Base-by-base conservation (phyloP, 169 alveolate genomes). In the Plasmodium gonderi region DNA sequence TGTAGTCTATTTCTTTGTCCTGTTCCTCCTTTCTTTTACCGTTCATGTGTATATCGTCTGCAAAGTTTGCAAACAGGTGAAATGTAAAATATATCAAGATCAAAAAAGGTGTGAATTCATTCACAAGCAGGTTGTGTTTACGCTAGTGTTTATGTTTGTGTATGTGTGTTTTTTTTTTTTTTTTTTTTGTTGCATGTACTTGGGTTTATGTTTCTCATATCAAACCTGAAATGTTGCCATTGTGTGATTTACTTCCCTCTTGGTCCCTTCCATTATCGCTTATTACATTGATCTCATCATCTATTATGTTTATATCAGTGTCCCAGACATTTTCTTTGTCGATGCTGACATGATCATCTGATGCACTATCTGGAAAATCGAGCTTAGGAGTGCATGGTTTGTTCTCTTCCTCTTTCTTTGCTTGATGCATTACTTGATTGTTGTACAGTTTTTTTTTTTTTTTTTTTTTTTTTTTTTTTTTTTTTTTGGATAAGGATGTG, bases 281-380 rank as follows among this genome's bases (percentile, higher is more conserved):
- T 47, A 83, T 69, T 31, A 69, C 20, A 72, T 38, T 29, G 75
- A 82, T n/a, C 3, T 83, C 92, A 49, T 83, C 92, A 23, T 83
- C 92, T 44, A 51, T 54, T 11, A 83, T 83, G 29, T 69, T 69
- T 47, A 83, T 47, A 23, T 83, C 85, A 5, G 82, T 6, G 7
- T 44, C 92, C 92, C 92, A 83, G 11, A 83, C 79, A 69, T 83
- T 83, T 69, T 72, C 92, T 60, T 83, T 36, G 26, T 72, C 83
- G 33, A 69, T 23, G 60, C 75, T 83, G 17, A 83, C 11, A 7
- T 44, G 78, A 29, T 83, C 83, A 17, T 83, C 92, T 23, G 82
- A 83, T 45, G 38, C 74, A 40, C 77, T 49, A 14, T 83, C 92
- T 38, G 83, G 60, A 14, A 83, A 83, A 31, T 83, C 77, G 17